Evolutionary conservation across 495 filamentous ascomycete species (phyloP), one percentile per base, ranked within the genome.

Genomic region (Trichoderma erinaceum): DNA sequence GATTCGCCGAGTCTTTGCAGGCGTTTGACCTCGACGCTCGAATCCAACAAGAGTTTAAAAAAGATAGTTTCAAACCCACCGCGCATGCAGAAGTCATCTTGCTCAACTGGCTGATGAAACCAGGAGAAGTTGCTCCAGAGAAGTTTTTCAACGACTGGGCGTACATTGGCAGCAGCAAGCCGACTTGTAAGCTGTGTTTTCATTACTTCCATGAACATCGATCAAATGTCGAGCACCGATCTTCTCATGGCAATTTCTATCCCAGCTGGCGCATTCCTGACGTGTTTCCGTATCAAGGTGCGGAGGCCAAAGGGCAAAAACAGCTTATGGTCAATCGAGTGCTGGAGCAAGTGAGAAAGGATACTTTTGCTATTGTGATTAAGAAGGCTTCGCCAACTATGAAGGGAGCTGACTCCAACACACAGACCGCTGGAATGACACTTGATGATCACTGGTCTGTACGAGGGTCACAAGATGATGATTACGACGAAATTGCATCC

Each of bases 161-260:
- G 6, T 81, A 78, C 65, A 76, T 80, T 6, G 78, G 78, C 41
- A 67, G 68, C 66, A 77, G 75, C 71, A 81, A 81, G 68, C 78
- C 79, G 2, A 75, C 78, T 0, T 81, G 79, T 48, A 71, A 69
- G 3, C 75, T 79, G 11, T 81, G 79, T 65, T 6, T 63, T 1
- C 66, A 72, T 13, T 82, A 79, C 41, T 76, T 80, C 44, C 41
- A 29, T 4, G 63, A 63, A 0, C 75, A 78, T n/a, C 58, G 63
- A 2, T 67, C 52, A 1, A 65, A 73, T 0, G 69, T 78, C 2
- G 52, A 69, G 8, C 69, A 73, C 12, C 77, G 78, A 12, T 21
- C 43, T 16, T 68, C 72, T 0, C 77, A 78, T 44, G 44, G 70
- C 13, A 81, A 78, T 61, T 18, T 78, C 29, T 80, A 81, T 66